Evolutionary conservation across 371 early-diverging fungal species (phyloP).

Genomic region (Mortierella sp.): DNA sequence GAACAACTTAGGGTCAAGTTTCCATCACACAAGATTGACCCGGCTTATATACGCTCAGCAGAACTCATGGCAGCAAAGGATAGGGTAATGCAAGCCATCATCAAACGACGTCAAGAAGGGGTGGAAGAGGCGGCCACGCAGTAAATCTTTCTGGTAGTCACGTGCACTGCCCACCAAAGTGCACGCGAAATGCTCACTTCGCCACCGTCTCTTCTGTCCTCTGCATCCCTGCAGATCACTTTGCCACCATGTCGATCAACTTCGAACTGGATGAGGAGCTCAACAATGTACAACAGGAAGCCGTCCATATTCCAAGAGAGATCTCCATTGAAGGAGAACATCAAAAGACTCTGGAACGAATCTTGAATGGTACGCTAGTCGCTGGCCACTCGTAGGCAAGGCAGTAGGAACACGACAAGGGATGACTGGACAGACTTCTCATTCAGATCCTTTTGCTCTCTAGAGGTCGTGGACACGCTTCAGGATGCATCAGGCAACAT

Average conservation of each 20-base stretch:
- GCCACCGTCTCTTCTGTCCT: not conserved
- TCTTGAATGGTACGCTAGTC: conserved; percentile 59
- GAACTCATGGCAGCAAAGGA: conserved; percentile 16
- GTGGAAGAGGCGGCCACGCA: too few species aligned
- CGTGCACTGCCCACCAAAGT: too few species aligned
- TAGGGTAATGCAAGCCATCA: conserved; percentile 22
- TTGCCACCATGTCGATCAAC: conserved; percentile 43
- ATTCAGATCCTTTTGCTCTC: not conserved
- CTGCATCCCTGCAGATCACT: too few species aligned
- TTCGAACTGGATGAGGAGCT: conserved; percentile 82
- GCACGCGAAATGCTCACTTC: too few species aligned
- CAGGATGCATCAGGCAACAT: conserved; percentile 71
- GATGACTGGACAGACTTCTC: too few species aligned
- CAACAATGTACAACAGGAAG: conserved; percentile 72
- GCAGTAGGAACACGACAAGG: too few species aligned
- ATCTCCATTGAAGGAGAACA: conserved; percentile 67
- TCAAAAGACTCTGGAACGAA: conserved; percentile 61
- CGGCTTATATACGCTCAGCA: conserved; percentile 8
- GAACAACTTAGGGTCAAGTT: conserved; percentile 10
- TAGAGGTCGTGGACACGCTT: conserved; percentile 72
- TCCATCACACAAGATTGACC: conserved; percentile 9
- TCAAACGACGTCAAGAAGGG: conserved; percentile 7
- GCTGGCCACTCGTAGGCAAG: not conserved
- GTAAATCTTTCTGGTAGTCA: too few species aligned
- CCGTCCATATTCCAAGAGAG: conserved; percentile 65